A percentile compares a stretch with the other conserved stretches of the same genome.
phyloP scores from a whole-genome alignment of 257 asterid species.

The Craterostigma plantagineum region DNA sequence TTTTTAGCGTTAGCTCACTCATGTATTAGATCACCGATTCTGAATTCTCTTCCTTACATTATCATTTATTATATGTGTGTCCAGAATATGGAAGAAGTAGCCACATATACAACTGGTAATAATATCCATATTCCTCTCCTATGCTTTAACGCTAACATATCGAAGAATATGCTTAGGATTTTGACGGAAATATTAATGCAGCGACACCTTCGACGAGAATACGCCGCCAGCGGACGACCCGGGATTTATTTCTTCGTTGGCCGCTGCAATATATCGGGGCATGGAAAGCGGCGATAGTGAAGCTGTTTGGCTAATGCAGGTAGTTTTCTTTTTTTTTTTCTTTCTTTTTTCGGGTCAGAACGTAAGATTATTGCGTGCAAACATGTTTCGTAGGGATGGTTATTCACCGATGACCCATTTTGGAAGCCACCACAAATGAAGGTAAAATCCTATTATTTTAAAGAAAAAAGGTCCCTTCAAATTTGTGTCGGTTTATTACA shows the following conservation, averaged over 20 bases:
- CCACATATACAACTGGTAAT: conserved; percentile 88
- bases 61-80: no score
- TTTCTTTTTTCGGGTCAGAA: no score
- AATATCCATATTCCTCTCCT: no score
- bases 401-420: conserved; percentile 73
- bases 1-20: no score
- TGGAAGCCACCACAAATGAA: conserved; percentile 98
- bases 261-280: conserved; percentile 64
- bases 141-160: no score
- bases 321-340: conserved; percentile 14
- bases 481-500: no score
- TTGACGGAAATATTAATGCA: conserved; percentile 15
- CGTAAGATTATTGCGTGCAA: no score
- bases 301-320: conserved; percentile 98
- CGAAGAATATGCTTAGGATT: background rate
- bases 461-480: no score
- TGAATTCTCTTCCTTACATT: no score
- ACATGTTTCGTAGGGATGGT: conserved; percentile 69
- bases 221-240: conserved; percentile 80
- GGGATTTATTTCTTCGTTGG: conserved; percentile 67
- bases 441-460: conserved; percentile 35
- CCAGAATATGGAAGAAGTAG: conserved; percentile 94
- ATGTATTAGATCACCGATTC: no score
- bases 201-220: conserved; percentile 90
- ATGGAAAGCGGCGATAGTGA: conserved; percentile 63